Evolutionary conservation across 2,329 filamentous ascomycete genomes (phyloP).

Genomic region (Xylaria sp.): DNA sequence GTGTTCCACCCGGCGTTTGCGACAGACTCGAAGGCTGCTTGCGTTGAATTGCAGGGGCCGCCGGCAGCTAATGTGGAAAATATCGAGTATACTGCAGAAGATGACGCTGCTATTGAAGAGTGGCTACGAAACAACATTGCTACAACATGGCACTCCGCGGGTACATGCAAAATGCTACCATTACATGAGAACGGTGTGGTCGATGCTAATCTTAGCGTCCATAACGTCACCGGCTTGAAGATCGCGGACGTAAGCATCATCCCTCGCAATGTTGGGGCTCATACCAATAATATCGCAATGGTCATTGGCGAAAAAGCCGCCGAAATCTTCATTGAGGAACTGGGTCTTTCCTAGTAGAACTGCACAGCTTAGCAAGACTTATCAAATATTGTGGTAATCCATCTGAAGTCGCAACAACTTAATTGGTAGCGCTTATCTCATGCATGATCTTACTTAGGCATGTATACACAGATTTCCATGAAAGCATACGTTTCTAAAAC

Average conservation of each 20-base stretch:
- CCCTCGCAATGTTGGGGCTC: slow-evolving; percentile 11
- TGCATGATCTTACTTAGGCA: not conserved
- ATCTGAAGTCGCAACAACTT: not conserved
- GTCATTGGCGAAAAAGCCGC: slow-evolving; percentile 30
- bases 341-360: not conserved
- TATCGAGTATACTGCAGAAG: slow-evolving; percentile 26
- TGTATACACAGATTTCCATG: not conserved
- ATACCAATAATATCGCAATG: slow-evolving; percentile 26
- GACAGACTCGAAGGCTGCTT: slow-evolving; percentile 8
- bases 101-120: slow-evolving; percentile 22
- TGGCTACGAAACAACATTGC: slow-evolving; percentile 21
- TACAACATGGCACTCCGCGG: slow-evolving; percentile 11
- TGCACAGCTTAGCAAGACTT: not conserved
- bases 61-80: not conserved
- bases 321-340: slow-evolving; percentile 17
- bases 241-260: slow-evolving; percentile 26
- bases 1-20: slow-evolving; percentile 9
- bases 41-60: not conserved
- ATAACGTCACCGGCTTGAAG: slow-evolving; percentile 19
- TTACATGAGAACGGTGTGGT: slow-evolving; percentile 7
- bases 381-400: not conserved
- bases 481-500: too few relatives aligned
- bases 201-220: slow-evolving; percentile 10
- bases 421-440: not conserved
- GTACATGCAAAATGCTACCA: slow-evolving; percentile 22